Conservation (phyloP, 345 rosid genomes). For the Rhodomyrtus tomentosa region DNA sequence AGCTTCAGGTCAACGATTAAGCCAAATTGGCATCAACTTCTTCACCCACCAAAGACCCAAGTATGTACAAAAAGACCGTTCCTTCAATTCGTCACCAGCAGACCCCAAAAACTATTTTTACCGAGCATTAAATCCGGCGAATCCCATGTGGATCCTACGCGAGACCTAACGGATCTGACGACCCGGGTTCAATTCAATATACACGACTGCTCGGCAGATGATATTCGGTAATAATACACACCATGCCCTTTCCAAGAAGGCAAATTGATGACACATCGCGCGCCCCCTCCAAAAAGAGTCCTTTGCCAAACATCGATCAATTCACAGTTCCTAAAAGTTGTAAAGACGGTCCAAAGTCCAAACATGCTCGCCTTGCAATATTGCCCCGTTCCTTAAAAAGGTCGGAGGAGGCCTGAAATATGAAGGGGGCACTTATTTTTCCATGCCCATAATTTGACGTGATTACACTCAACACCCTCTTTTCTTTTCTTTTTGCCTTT, state of each 20-base stretch:
- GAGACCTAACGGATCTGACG: not conserved
- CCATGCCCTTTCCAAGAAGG: not conserved
- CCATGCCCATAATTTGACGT: not conserved
- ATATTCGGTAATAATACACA: no score
- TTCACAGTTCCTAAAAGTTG: not conserved
- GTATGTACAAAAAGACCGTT: not conserved
- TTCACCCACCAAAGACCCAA: not conserved
- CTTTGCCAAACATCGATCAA: not conserved
- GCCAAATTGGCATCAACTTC: not conserved
- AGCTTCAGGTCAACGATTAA: not conserved
- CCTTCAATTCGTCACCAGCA: not conserved
- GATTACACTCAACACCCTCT: not conserved
- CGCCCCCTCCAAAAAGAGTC: not conserved
- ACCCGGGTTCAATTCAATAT: not conserved
- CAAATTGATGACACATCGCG: not conserved
- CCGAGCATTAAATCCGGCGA: not conserved
- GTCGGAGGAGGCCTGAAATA: not conserved
- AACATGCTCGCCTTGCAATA: not conserved
- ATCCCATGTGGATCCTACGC: not conserved
- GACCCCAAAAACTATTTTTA: not conserved
- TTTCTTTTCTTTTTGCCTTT: not conserved
- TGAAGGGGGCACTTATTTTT: not conserved
- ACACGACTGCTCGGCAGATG: not conserved
- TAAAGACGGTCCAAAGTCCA: not conserved
- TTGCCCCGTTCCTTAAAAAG: not conserved